Percentiles rank a stretch among this genome's conserved stretches.
Evolutionary conservation across 176 grass and related monocot genomes (phyloP).

Genomic region (Paspalum vaginatum): DNA sequence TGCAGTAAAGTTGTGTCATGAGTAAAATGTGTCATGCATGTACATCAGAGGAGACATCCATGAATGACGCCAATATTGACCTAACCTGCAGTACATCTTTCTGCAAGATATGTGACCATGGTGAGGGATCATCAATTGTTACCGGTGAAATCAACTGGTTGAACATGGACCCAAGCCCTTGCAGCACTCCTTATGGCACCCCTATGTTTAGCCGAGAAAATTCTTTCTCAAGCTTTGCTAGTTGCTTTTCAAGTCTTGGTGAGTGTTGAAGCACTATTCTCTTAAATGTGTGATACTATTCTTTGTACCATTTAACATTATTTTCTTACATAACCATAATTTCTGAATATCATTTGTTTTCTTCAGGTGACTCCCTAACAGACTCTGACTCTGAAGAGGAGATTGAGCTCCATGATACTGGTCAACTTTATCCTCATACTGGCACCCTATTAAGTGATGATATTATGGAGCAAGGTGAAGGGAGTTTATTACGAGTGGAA

Average conservation of each 20-base stretch:
- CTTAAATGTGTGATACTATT: conserved; percentile 15
- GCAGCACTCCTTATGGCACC: conserved; percentile 54
- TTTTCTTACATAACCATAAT: conserved; percentile 28
- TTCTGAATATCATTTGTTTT: conserved; percentile 39
- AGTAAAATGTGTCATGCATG: conserved; percentile 66
- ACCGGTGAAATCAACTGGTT: conserved; percentile 34
- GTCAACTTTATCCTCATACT: conserved; percentile 38
- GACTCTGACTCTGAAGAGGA: conserved; percentile 61
- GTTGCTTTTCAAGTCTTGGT: conserved; percentile 77
- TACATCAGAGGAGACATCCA: conserved; percentile 49
- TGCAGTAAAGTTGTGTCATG: conserved; percentile 46
- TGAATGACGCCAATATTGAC: conserved; percentile 33
- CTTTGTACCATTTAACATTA: background rate
- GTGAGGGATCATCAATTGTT: conserved; percentile 38
- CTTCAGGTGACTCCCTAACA: conserved; percentile 39
- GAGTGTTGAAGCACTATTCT: conserved; percentile 30
- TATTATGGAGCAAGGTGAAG: conserved; percentile 20
- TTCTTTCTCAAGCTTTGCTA: conserved; percentile 69
- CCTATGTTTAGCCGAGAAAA: conserved; percentile 59
- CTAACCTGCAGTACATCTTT: conserved; percentile 46
- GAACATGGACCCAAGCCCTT: conserved; percentile 39
- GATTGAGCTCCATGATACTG: conserved; percentile 37
- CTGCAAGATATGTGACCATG: conserved; percentile 27
- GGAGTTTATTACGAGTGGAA: conserved; percentile 22
- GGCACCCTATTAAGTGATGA: conserved; percentile 24